A percentile compares a stretch with the other conserved stretches of the same genome.
Evolutionary conservation across 768 basidiomycete species (phyloP).

Genomic region (Lactarius trivialis): DNA sequence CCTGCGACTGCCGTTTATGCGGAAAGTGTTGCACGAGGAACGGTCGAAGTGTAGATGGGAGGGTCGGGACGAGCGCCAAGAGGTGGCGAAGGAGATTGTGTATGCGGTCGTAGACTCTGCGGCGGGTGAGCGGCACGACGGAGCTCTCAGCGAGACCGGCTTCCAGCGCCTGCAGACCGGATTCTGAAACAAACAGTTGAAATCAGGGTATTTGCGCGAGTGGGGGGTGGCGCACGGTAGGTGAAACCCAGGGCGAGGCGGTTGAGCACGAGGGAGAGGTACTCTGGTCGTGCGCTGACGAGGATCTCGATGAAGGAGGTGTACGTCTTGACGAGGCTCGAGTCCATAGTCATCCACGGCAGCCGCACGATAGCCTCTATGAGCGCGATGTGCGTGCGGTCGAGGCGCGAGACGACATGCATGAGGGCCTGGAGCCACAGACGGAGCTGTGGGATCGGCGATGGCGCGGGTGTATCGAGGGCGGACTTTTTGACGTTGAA

Average conservation of each 20-base stretch:
- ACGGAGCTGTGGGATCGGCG: constrained; percentile 51
- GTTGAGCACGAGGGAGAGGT: constrained; percentile 74
- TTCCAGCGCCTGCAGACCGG: constrained; percentile 58
- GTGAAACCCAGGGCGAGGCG: constrained; percentile 84
- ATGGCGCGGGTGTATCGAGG: constrained; percentile 27
- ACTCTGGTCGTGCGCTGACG: constrained; percentile 86
- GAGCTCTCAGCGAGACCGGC: constrained; percentile 56
- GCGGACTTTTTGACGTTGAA: constrained; percentile 54
- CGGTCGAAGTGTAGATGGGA: constrained; percentile 81
- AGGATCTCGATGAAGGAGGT: constrained; percentile 87
- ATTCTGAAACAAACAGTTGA: constrained; percentile 42
- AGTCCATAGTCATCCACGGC: constrained; percentile 92
- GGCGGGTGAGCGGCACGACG: constrained; percentile 65
- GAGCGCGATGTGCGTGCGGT: constrained; percentile 68
- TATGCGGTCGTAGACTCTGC: constrained; percentile 77
- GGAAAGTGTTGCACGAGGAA: constrained; percentile 83
- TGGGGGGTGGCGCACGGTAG: constrained; percentile 51
- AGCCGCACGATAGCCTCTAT: constrained; percentile 82
- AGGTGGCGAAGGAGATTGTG: constrained; percentile 83
- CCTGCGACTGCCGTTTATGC: constrained; percentile 81
- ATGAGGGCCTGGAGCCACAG: constrained; percentile 83
- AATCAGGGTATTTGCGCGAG: too few species aligned
- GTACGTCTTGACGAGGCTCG: constrained; percentile 78
- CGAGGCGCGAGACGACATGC: constrained; percentile 87
- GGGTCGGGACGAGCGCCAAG: constrained; percentile 85